Base-by-base conservation (phyloP, 352 stramenopile genomes). In the Chrysophaeum taylorii region DNA sequence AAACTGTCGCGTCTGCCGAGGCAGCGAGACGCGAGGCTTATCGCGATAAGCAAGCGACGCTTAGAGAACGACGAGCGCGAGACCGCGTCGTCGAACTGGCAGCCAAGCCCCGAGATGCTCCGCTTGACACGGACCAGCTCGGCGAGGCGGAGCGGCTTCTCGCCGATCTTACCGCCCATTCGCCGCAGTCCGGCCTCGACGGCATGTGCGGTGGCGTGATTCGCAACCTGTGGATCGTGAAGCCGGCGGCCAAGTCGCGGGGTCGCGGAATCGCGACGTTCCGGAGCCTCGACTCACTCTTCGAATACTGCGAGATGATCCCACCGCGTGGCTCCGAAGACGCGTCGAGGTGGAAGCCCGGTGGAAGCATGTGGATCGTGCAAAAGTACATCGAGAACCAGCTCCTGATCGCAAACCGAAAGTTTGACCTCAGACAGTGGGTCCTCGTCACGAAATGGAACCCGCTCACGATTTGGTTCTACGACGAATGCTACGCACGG, bases 221-320 rank as follows among this genome's bases (percentile, higher is more conserved):
- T 9, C 54, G 80, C 29, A 96, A 96, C 72, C 81, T 95, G 31
- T 96, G 90, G 90, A 96, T 96, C 73, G 89, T 94, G 41, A 96
- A 96, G 78, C 90, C 90, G 0, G 88, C 85, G 5, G 85, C 74
- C 31, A 76, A 76, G 43, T 92, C 85, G 12, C 82, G 87, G 29
- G 86, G 86, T 1, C 81, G 87, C 29, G 86, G 45, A 14, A 96
- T 96, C 57, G 82, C 80, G 38, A 89, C 90, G 18, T 94, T 94
- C 73, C 87, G 89, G 68, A 75, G 93, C 36, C 73, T 95, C 29
- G 75, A 83, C 1, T 79, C 84, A 64, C 61, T 95, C 37, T 75
- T 95, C 2, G 82, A 83, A 42, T 93, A 95, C 69, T 82, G 93
- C 42, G 86, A 94, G 75, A 87, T 89, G 70, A 82, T 88, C 75